These are phyloP conservation scores for Ogataea trehalophila DNA, from an alignment of 805 yeast species.

Conservation along the genomic window DNA sequence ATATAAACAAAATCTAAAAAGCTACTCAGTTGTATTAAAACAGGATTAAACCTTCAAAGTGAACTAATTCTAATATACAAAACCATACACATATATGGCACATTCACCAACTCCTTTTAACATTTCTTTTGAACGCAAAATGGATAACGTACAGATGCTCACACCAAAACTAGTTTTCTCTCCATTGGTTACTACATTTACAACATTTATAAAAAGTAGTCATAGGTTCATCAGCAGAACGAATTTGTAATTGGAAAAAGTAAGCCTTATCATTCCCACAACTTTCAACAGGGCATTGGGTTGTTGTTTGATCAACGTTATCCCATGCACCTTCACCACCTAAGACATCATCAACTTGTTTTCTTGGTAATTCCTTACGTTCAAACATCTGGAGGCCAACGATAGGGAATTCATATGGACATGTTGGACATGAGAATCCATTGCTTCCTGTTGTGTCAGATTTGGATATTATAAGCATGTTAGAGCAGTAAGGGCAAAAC, in stretches of 20 bases:
- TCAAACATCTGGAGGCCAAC: slow-evolving; percentile 80
- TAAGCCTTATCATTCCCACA: slow-evolving; percentile 92
- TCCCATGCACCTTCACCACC: slow-evolving; percentile 99
- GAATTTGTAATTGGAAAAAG: slow-evolving; percentile 92
- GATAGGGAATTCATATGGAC: slow-evolving; percentile 93
- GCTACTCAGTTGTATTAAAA: too few species aligned
- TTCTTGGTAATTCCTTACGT: slow-evolving; percentile 75
- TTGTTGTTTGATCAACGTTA: slow-evolving; percentile 91
- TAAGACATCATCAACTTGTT: slow-evolving; percentile 91
- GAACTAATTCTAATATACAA: too few species aligned
- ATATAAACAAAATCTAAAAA: too few species aligned
- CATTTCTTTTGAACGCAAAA: not conserved
- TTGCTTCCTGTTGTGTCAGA: slow-evolving; percentile 49
- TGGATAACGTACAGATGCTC: not conserved
- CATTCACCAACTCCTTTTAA: too few species aligned
- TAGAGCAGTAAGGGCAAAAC: slow-evolving; percentile 92
- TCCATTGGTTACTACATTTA: slow-evolving; percentile 92
- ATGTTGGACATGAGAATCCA: slow-evolving; percentile 82
- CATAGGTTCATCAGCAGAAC: slow-evolving; percentile 99
- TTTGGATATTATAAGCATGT: slow-evolving; percentile 75
- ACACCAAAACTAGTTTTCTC: slow-evolving; percentile 60
- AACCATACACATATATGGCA: too few species aligned
- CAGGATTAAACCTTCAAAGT: too few species aligned
- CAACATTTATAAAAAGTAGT: slow-evolving; percentile 96
- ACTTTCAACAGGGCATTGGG: slow-evolving; percentile 83